Conservation (phyloP, 345 rosid species). For the Reutealis trisperma region DNA sequence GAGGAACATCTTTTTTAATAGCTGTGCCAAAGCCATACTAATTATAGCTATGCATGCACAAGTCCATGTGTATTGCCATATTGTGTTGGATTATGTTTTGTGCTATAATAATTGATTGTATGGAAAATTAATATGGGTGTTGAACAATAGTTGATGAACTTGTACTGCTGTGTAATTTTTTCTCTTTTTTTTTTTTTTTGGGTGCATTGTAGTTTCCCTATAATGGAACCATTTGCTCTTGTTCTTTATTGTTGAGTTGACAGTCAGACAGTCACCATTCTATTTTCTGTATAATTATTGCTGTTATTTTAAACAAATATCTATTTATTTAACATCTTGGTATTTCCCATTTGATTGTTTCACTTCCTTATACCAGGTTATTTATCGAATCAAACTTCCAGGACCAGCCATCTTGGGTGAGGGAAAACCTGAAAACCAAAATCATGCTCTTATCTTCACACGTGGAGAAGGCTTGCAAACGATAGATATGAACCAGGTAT, state of each 20-base stretch:
- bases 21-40: background rate
- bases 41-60: background rate
- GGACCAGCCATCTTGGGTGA: slow-evolving; percentile 98
- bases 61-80: background rate
- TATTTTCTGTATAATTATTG: background rate
- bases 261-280: background rate
- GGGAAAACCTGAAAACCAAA: slow-evolving; percentile 99
- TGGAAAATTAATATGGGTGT: background rate
- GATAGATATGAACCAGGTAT: slow-evolving; percentile 98
- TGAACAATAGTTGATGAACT: background rate
- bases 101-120: background rate
- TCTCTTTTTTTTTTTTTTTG: too few relatives aligned
- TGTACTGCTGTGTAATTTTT: too few relatives aligned
- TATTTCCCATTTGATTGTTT: background rate
- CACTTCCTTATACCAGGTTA: slow-evolving; percentile 53
- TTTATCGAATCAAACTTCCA: slow-evolving; percentile 91
- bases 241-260: background rate
- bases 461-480: slow-evolving; percentile 99
- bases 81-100: background rate
- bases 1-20: background rate
- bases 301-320: background rate
- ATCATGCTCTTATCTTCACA: slow-evolving; percentile 93
- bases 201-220: background rate
- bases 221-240: background rate
- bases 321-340: background rate